These are phyloP conservation scores for Cladobotryum protrusum DNA, from an alignment of 2,329 filamentous ascomycete species.

Conservation along the genomic window DNA sequence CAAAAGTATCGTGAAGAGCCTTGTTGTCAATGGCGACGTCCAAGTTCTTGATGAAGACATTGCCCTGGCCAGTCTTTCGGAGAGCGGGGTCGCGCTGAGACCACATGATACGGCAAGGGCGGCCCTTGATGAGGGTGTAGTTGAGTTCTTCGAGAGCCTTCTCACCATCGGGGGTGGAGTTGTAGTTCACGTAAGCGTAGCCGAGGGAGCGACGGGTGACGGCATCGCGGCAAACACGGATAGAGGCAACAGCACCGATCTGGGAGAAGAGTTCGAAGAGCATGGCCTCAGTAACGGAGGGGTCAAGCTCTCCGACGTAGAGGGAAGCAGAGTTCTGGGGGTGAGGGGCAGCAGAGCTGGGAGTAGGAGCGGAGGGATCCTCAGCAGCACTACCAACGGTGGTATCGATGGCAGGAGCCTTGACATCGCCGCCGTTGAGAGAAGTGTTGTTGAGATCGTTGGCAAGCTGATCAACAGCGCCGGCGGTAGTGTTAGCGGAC, in stretches of 20 bases:
- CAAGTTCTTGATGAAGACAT: slow-evolving; percentile 99
- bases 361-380: slow-evolving; percentile 62
- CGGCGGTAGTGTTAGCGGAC: slow-evolving; percentile 52
- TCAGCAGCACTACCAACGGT: slow-evolving; percentile 50
- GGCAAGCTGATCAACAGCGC: slow-evolving; percentile 73
- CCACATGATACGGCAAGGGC: slow-evolving; percentile 99
- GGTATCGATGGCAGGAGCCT: slow-evolving; percentile 68
- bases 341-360: slow-evolving; percentile 66
- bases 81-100: slow-evolving; percentile 98
- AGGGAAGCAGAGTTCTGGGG: slow-evolving; percentile 94
- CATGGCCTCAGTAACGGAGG: slow-evolving; percentile 98
- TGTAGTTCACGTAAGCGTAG: slow-evolving; percentile 99
- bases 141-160: slow-evolving; percentile 98
- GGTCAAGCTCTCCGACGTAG: slow-evolving; percentile 97
- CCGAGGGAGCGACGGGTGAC: slow-evolving; percentile 97
- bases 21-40: slow-evolving; percentile 99
- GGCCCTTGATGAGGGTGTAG: slow-evolving; percentile 98
- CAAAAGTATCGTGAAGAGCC: slow-evolving; percentile 98
- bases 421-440: slow-evolving; percentile 63
- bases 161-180: slow-evolving; percentile 92
- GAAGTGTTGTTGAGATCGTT: slow-evolving; percentile 67
- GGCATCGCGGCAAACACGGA: slow-evolving; percentile 98
- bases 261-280: slow-evolving; percentile 99
- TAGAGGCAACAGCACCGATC: slow-evolving; percentile 97
- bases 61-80: slow-evolving; percentile 98